Evolutionary conservation across 192 early-diverging fungal species (phyloP), one percentile per base, ranked within the genome.

Genomic region (Podila verticillata): DNA sequence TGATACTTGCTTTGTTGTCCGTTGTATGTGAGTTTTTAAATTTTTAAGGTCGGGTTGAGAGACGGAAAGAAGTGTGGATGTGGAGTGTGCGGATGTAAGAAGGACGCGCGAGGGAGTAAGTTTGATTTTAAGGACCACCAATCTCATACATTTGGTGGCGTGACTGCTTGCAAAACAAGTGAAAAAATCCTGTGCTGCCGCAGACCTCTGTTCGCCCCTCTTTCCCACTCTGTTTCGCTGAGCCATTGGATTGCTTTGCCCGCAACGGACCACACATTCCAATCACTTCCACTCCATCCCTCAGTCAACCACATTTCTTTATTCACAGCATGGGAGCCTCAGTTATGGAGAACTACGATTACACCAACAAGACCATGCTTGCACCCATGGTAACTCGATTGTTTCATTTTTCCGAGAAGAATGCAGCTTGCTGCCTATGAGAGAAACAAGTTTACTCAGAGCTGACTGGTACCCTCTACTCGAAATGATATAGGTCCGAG

Each of bases 351-450:
- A 54, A 56, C 17, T 63, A 70, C 24, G 63, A 85, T 58, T 90
- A 90, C 57, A 65, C 66, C 30, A 85, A 90, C 66, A 88, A 88
- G 85, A 70, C 92, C 39, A 94, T 98, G 36, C 88, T 99, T 49
- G 98, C 98, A 9, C 98, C 98, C 20, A 99, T 99, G 98, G 98
- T 97, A 56, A 7, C n/a, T 36, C 19, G 36, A 61, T 54, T 54
- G 51, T 24, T 54, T n/a, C 24, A 10, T 24, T 54, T 54, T 54
- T 26, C 7, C 22, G 51, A n/a, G 5, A 6, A n/a, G 51, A n/a
- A n/a, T 26, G 51, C n/a, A 2, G 17, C 51, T n/a, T n/a, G n/a
- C n/a, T n/a, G n/a, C n/a, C n/a, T n/a, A n/a, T n/a, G n/a, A n/a
- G n/a, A n/a, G n/a, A n/a, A 54, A 54, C 5, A n/a, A n/a, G 51